Base-by-base conservation (phyloP, 805 yeast genomes). In the Lipomyces kockii region DNA sequence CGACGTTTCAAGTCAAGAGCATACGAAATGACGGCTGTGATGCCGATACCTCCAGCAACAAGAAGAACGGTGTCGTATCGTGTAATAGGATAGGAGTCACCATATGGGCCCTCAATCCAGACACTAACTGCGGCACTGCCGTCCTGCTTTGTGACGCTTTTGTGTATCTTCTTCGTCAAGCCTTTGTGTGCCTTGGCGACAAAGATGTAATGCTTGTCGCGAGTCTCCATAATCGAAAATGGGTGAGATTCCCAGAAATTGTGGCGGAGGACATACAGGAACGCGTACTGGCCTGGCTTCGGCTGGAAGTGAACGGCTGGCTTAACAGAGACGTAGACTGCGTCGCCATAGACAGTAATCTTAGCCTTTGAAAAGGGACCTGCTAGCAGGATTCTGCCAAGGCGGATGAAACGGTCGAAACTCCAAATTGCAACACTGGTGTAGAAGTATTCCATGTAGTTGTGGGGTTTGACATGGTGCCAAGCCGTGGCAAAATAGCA, bases 371-470 rank as follows among this genome's bases (percentile, higher is more conserved):
- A n/a, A 25, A n/a, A 49, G 20, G 51, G 58, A 34, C 68, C 68
- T 25, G 65, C 43, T 11, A 7, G 74, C 22, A 83, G 62, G 1
- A 91, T 76, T 63, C 91, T 82, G 0, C 82, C 78, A 11, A 88
- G 66, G 70, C 97, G 83, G 12, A 84, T 73, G 0, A 85, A 67
- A 63, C 94, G 81, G 74, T 92, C 96, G 71, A 86, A 81, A 1
- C 80, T 83, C 97, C 97, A 92, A 5, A 91, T 80, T 0, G 85
- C 88, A 67, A 86, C 82, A 8, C 87, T 74, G 3, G 86, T 83
- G 64, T 84, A 52, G 32, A 65, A 17, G 49, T 65, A 64, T 20
- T 54, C 37, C 3, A 29, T 17, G 22, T 51, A 56, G 64, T 81
- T 83, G 71, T 82, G 81, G 83, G 85, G 85, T 1, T 84, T 84